Percentiles rank a stretch among this genome's conserved stretches.
Evolutionary conservation across 129 eudicot species (phyloP).

Genomic region (Oenanthe sinensis): DNA sequence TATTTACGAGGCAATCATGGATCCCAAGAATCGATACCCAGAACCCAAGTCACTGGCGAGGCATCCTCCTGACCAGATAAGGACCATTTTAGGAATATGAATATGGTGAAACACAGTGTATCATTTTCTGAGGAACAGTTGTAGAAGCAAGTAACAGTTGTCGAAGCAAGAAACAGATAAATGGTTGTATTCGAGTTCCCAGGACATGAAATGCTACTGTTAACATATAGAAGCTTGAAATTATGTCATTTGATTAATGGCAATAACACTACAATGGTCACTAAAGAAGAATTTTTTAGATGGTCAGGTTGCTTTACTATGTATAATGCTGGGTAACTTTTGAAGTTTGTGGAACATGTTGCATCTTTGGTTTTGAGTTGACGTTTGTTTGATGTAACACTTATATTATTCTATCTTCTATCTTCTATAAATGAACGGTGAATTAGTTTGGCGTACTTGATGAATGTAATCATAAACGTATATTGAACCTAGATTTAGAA

Average conservation of each 20-base stretch:
- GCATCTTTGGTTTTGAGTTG: conserved; percentile 1
- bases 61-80: conserved; percentile 95
- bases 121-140: neutral
- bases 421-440: neutral
- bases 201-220: neutral
- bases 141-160: neutral
- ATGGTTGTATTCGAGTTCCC: no score
- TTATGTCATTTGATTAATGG: neutral
- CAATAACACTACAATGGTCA: neutral
- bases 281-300: neutral
- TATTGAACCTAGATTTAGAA: no score
- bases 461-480: neutral
- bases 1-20: conserved; percentile 68
- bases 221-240: neutral
- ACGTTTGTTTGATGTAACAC: neutral
- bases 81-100: conserved; percentile 91
- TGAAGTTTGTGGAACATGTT: conserved; percentile 1
- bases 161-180: neutral
- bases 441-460: neutral
- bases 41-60: conserved; percentile 89
- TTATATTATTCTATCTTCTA: no score
- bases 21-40: conserved; percentile 56
- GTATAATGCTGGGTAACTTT: neutral
- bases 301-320: neutral
- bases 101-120: conserved; percentile 11